Base-by-base conservation (phyloP, 805 yeast genomes). In the Teunomyces lycoperdinae region DNA sequence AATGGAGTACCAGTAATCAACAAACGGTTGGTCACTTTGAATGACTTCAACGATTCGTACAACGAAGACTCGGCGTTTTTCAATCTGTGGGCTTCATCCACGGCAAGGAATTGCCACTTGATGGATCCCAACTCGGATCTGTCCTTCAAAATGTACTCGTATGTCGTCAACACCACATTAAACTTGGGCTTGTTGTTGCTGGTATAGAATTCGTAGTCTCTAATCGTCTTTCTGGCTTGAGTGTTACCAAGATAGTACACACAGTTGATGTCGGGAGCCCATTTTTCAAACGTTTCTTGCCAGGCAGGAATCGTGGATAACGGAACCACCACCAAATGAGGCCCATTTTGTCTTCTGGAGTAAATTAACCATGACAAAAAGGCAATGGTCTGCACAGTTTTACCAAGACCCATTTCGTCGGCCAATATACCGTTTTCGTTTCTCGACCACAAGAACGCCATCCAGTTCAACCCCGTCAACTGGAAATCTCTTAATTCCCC, bases 321-420 rank as follows among this genome's bases (percentile, higher is more conserved):
- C 0, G 99, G 99, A 6, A 94, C 99, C 28, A 94, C 99, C 14
- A 94, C 94, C 39, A 94, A 63, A 66, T 92, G 97, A 2, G 99
- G 99, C 6, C 99, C 99, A 67, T 91, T 88, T 63, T 94, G 99
- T 67, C 96, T 81, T 64, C 99, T 82, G 4, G 97, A 95, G 66
- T 87, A 94, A 34, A 94, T 82, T 44, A 94, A 77, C 98, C 99
- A 94, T 41, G 96, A 87, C 53, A 94, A 73, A 61, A 94, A 94
- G 2, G 96, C 80, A 10, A 94, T 96, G 0, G 98, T 94, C 68
- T 94, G 99, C 11, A 94, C 97, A 8, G 99, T 94, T 63, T 94
- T 94, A 53, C 99, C 99, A 46, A 94, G 77, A 47, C 99, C 99
- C 99, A 94, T 94, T 67, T 94, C 99, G 73, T 94, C 99, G 4